Base-by-base conservation (phyloP, 2,329 filamentous ascomycete genomes). In the Huntiella bhutanensis region DNA sequence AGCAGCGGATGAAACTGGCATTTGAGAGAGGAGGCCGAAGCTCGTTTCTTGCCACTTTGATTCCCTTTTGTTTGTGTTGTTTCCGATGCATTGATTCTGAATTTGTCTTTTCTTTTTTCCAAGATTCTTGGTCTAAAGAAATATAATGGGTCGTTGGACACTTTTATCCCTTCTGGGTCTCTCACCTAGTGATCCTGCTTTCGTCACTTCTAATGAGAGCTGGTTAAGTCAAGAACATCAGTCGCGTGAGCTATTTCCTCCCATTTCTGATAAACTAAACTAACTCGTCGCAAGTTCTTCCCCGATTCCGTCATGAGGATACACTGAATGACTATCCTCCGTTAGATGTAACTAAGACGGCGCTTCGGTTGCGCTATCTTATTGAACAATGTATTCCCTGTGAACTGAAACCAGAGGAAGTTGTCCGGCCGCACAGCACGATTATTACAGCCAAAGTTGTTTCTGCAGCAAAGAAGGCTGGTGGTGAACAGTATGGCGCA, bases 311-410 rank as follows among this genome's bases (percentile, higher is more conserved):
- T 53, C 70, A 33, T 15, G 32, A 73, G 10, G 59, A 67, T 1
- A 63, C 78, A 38, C 62, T 28, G 28, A 19, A n/a, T 5, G 10
- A 19, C 4, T 77, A 88, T 33, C 74, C 83, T 1, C 69, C 87
- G 10, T 68, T 72, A 50, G 80, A 91, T 55, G 87, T 95, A 51
- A 95, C 88, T 51, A 87, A 87, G 59, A 71, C 92, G 47, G 88
- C 87, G 19, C 72, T 98, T 12, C 83, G 86, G 48, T 69, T 98
- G 52, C 92, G 88, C 55, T 85, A 92, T 58, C 77, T 94, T 54
- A 77, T 98, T 55, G 86, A 94, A 62, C 75, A 86, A 59, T 80
- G 86, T 47, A 75, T 98, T 19, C 83, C 88, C 1, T 95, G 84
- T 65, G 91, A 98, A 61, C 70, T 98, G 35, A 80, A 91, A 49